Base-by-base conservation (phyloP, 129 eudicot species). In the Dittrichia graveolens region DNA sequence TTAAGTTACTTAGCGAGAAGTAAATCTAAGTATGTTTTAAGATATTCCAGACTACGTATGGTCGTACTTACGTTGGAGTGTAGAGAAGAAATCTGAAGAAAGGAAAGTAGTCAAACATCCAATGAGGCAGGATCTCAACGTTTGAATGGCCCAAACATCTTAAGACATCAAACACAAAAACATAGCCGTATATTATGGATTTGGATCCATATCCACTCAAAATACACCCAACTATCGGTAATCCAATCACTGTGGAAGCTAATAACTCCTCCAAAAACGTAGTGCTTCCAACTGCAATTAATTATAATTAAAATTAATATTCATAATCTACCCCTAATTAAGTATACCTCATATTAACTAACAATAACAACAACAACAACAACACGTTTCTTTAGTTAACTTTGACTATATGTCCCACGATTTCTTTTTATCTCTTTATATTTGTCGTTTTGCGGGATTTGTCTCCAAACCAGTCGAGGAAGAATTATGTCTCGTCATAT, bases 21-120 rank as follows among this genome's bases (percentile, higher is more conserved):
- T n/a, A n/a, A n/a, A n/a, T n/a, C n/a, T n/a, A n/a, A n/a, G n/a
- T n/a, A n/a, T n/a, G n/a, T n/a, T n/a, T n/a, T n/a, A n/a, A n/a
- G n/a, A n/a, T n/a, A n/a, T n/a, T n/a, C n/a, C n/a, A n/a, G n/a
- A n/a, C n/a, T n/a, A n/a, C n/a, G n/a, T n/a, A n/a, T n/a, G n/a
- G n/a, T n/a, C n/a, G n/a, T n/a, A n/a, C 95, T 91, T 84, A 91
- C 97, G 97, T 84, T 24, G 97, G 95, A 7, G 97, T 85, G 45
- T 82, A 78, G 40, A 91, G 64, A n/a, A 91, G 71, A 61, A 85
- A 91, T 76, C 43, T 80, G 24, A 82, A 76, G 44, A 91, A 45
- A 3, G 97, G 95, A 41, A 88, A 47, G 8, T 11, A 45, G 8
- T 84, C 81, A 75, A 91, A 91, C 9, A 88, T 65, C 76, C 73